phyloP scores from a whole-genome alignment of 2,329 filamentous ascomycete genomes.

The Pseudogymnoascus sp. region DNA sequence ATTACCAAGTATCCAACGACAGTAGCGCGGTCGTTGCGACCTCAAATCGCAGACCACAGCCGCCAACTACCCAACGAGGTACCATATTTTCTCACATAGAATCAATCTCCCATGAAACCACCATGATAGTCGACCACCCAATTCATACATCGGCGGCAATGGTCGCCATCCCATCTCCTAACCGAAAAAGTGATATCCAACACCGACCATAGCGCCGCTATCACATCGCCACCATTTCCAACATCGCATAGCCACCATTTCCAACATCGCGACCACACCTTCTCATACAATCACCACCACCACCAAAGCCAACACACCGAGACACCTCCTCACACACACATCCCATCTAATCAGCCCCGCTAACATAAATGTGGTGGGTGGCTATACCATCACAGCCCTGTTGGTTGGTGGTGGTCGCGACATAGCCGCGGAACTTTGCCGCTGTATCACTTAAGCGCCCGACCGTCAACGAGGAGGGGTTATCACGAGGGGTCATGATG shows the following conservation, averaged over 20 bases:
- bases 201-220: neutral
- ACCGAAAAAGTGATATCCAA: neutral
- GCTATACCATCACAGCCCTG: neutral
- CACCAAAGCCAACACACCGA: neutral
- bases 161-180: neutral
- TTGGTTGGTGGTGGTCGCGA: neutral
- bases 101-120: neutral
- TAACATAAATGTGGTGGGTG: neutral
- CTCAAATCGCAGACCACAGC: neutral
- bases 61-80: neutral
- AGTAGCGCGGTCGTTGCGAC: neutral
- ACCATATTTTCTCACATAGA: neutral
- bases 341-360: neutral
- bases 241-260: too few species aligned
- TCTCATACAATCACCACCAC: neutral
- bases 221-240: neutral
- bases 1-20: too few species aligned
- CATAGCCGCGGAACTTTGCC: neutral
- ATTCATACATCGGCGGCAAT: neutral
- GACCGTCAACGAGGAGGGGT: neutral
- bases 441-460: neutral
- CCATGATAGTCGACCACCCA: neutral
- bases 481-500: neutral
- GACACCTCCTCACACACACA: neutral
- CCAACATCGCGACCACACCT: too few species aligned